These are phyloP conservation scores for Arabidopsis hybrid DNA, from an alignment of 441 rosid species.

Conservation along the genomic window DNA sequence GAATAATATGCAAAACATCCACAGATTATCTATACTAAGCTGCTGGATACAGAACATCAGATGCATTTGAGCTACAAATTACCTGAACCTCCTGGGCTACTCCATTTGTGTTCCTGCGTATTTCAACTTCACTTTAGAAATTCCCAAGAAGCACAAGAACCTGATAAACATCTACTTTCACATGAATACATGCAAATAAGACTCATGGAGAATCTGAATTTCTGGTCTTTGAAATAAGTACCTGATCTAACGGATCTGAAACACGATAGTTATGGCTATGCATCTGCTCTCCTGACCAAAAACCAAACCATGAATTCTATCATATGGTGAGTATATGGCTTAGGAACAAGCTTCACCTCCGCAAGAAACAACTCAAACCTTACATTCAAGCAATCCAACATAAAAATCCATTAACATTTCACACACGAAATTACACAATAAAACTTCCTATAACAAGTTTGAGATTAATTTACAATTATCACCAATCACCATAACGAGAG, in stretches of 20 bases:
- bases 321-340: background rate
- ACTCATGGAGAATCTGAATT: background rate
- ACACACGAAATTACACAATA: no score
- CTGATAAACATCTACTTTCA: background rate
- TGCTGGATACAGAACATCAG: background rate
- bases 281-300: no score
- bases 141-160: background rate
- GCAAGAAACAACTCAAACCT: background rate
- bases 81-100: constrained; percentile 3
- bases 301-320: no score
- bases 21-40: background rate
- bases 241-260: background rate
- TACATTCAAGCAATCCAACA: no score
- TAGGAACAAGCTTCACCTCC: background rate
- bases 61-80: background rate
- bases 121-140: background rate
- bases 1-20: background rate
- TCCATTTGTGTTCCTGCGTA: background rate
- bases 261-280: no score
- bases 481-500: no score
- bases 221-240: background rate
- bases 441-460: no score
- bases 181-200: background rate
- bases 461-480: no score
- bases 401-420: no score